Evolutionary conservation across 257 asterid genomes (phyloP).

Genomic region (Solanum ahanhuiri): DNA sequence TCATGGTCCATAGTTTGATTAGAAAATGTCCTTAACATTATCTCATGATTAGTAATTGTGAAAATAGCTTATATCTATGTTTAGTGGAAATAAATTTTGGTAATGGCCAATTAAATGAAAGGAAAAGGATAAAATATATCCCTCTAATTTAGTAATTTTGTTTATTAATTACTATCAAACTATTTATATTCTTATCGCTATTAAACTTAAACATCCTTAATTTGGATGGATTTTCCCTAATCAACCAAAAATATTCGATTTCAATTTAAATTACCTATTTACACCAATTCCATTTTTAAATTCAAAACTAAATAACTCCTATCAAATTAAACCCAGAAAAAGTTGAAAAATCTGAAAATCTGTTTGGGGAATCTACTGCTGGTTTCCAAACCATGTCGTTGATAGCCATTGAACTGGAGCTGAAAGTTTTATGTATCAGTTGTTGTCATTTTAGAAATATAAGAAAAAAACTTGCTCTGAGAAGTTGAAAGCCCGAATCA

Average conservation of each 20-base stretch:
- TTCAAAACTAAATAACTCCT: not conserved
- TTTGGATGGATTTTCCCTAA: not conserved
- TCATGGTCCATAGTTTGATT: no score
- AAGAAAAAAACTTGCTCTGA: not conserved
- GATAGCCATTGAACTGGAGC: not conserved
- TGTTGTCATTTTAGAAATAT: not conserved
- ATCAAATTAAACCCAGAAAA: not conserved
- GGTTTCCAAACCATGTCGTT: not conserved
- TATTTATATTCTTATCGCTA: not conserved
- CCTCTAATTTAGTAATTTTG: not conserved
- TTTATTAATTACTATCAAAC: no score
- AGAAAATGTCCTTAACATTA: not conserved
- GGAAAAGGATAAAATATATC: not conserved
- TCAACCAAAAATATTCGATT: not conserved
- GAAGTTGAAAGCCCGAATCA: not conserved
- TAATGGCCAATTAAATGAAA: not conserved
- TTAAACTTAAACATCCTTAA: not conserved
- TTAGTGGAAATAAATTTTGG: not conserved
- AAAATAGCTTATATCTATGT: not conserved
- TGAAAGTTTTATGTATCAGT: not conserved
- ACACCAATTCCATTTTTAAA: no score
- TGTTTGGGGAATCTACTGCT: not conserved
- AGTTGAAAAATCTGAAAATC: not conserved
- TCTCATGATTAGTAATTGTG: not conserved
- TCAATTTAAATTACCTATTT: not conserved